Base-by-base conservation (phyloP, 2,329 filamentous ascomycete genomes). In the Verticillium isaacii region DNA sequence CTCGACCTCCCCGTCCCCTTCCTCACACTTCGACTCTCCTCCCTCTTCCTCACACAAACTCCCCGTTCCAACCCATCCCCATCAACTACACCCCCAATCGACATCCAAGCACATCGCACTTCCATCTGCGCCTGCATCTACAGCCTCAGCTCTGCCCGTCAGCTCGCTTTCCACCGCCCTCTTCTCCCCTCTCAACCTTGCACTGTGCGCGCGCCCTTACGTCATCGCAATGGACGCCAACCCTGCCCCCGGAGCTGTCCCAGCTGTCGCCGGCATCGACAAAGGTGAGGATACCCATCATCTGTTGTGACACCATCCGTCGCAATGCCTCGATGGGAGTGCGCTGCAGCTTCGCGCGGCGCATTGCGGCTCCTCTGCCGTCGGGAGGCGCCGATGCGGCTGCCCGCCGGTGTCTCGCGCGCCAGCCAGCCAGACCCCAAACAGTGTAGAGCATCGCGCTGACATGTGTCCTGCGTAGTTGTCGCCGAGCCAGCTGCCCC, bases 201-300 rank as follows among this genome's bases (percentile, higher is more conserved):
- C 45, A 23, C 45, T 25, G 45, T 50, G 45, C 45, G 45, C 45
- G n/a, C 19, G 45, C 45, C 9, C 45, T 69, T 71, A 73, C 72
- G 72, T 74, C 72, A 74, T 74, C 70, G 69, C 68, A 61, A 74
- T 74, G 72, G 69, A 72, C 59, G 68, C 70, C 62, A 71, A 52
- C 66, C 63, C 64, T 54, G 61, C 41, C 34, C 50, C 61, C 58
- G 63, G 57, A 63, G 55, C 63, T 61, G 59, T 57, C 34, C 67
- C 60, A 61, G 65, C 65, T 64, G 67, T 68, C 57, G 63, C 54
- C 41, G 60, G 60, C 65, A 65, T 70, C 67, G 66, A 69, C 29
- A 71, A 73, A 72, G 71, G 72, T 73, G 72, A 61, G 63, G 41
- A 29, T 56, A 15, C 14, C 54, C 32, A 32, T 50, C 61, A 45